Conservation (phyloP, 2,329 filamentous ascomycete species). For the Venturiaceae sp. region DNA sequence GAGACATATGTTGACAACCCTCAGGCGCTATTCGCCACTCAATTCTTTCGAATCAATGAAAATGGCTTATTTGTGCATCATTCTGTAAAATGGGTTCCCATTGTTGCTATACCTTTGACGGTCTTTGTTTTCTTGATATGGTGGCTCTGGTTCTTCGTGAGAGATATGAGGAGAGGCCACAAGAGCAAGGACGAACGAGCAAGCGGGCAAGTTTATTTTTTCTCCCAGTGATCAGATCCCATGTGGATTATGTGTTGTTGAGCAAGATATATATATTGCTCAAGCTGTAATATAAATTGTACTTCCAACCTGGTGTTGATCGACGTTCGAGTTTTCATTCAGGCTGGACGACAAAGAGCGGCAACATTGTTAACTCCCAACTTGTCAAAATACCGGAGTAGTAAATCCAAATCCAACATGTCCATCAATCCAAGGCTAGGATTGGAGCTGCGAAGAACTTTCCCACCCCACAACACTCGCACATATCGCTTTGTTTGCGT, state of each 20-base stretch:
- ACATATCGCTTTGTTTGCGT: constrained; percentile 25
- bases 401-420: constrained; percentile 56
- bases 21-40: not conserved
- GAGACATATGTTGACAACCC: too few relatives aligned
- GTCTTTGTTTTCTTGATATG: not conserved
- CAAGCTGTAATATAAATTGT: too few relatives aligned
- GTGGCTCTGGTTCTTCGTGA: not conserved
- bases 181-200: not conserved
- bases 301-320: too few relatives aligned
- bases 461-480: constrained; percentile 64
- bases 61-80: not conserved
- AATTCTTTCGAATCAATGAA: not conserved
- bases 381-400: constrained; percentile 63
- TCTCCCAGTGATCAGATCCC: too few relatives aligned
- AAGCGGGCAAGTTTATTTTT: not conserved
- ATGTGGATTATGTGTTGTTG: not conserved
- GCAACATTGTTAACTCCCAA: constrained; percentile 44
- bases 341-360: not conserved
- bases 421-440: constrained; percentile 59
- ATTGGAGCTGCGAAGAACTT: constrained; percentile 56
- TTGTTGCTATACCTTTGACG: not conserved
- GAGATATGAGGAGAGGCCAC: not conserved
- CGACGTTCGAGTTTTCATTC: too few relatives aligned
- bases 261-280: not conserved
- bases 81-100: not conserved